Evolutionary conservation across 495 filamentous ascomycete genomes (phyloP), one percentile per base, ranked within the genome.

Genomic region (Saxophila tyrrhenica): DNA sequence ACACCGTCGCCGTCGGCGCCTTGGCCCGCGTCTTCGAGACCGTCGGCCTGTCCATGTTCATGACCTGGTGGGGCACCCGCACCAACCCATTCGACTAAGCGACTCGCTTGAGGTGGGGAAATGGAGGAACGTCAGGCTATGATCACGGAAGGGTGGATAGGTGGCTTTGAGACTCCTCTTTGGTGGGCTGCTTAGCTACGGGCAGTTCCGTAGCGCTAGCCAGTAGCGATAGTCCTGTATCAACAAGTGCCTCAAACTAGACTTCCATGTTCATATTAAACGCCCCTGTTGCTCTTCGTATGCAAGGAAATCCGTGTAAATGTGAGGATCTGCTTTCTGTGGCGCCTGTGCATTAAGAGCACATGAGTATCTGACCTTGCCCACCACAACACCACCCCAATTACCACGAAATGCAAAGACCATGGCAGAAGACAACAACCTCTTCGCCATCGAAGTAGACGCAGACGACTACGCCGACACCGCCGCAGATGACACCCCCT

Each of bases 51-150:
- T 86, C 84, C 52, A 62, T 96, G 66, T 88, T 96, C 79, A 73
- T 98, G 56, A 95, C 87, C 61, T 98, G 85, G 83, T 98, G 92
- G 92, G 92, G 92, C 60, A 95, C 91, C 50, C 82, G 84, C 62
- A 94, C 88, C 68, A 86, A 86, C 73, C 85, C 88, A 39, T 69
- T 69, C 58, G 65, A 68, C 57, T 69, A 67, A 57, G 58, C 23
- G 38, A 38, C 11, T 52, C 25, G 48, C 19, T 45, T 43, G 38
- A 35, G 39, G 21, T 46, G n/a, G 13, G 21, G 50, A 15, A n/a
- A 20, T 17, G 17, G 15, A 50, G 9, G 43, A 16, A 29, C 23
- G 25, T 25, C 25, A 29, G 38, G 49, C 41, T 21, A 50, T 38
- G 52, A 20, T 7, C n/a, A n/a, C 3, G 25, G 22, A 16, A 24